phyloP scores from a whole-genome alignment of 495 filamentous ascomycete genomes.

The Podospora anserina region DNA sequence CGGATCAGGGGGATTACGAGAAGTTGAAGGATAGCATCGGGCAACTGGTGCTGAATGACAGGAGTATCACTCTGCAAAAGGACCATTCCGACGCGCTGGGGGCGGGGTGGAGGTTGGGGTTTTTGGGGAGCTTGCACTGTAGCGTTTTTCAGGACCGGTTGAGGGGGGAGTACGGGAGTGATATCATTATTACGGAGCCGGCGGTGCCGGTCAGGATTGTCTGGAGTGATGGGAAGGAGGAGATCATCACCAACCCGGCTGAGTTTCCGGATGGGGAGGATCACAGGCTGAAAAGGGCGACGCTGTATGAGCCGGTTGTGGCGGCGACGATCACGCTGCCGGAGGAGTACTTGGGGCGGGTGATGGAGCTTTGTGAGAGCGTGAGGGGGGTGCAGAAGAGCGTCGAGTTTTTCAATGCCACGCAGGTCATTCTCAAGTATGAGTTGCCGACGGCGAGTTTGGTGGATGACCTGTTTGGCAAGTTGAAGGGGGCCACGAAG shows the following conservation, averaged over 20 bases:
- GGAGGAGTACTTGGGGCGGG: slow-evolving; percentile 87
- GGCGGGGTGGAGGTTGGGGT: slow-evolving; percentile 90
- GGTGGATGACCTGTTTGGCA: slow-evolving; percentile 97
- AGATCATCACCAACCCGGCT: slow-evolving; percentile 80
- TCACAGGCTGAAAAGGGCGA: slow-evolving; percentile 49
- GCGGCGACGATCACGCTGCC: slow-evolving; percentile 83
- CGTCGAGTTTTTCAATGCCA: slow-evolving; percentile 87
- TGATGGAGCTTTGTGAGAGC: slow-evolving; percentile 90
- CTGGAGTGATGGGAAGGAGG: slow-evolving; percentile 63
- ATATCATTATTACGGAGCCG: slow-evolving; percentile 95
- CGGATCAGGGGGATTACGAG: slow-evolving; percentile 80
- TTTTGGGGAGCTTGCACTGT: slow-evolving; percentile 93
- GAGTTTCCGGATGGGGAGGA: slow-evolving; percentile 77
- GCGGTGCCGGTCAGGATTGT: slow-evolving; percentile 86
- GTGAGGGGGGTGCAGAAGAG: slow-evolving; percentile 84
- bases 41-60: slow-evolving; percentile 89
- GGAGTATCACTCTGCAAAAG: slow-evolving; percentile 89
- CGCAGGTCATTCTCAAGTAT: slow-evolving; percentile 94
- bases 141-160: slow-evolving; percentile 98
- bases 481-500: slow-evolving; percentile 81
- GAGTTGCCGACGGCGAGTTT: slow-evolving; percentile 80
- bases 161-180: slow-evolving; percentile 88
- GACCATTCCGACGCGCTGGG: slow-evolving; percentile 91
- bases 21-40: slow-evolving; percentile 93
- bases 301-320: slow-evolving; percentile 81